A percentile compares a stretch with the other conserved stretches of the same genome.
phyloP scores from a whole-genome alignment of 164 flowering plant genomes.

The Aristolochia fimbriata region DNA sequence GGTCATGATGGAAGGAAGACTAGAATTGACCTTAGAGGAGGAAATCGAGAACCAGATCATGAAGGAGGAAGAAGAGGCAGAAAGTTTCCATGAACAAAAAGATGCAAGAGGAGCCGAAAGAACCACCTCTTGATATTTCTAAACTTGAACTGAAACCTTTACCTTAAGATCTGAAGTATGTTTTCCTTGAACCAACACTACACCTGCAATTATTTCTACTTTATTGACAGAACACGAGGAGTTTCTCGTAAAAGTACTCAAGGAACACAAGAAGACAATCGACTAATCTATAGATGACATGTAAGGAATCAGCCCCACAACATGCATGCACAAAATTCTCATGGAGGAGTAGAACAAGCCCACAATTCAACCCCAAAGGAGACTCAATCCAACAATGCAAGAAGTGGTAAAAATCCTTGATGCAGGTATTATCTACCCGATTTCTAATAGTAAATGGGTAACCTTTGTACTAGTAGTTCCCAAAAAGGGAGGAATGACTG shows the following conservation, averaged over 20 bases:
- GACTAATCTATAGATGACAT: conserved; percentile 16
- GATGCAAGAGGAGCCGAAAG: too few species aligned
- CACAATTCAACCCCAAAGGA: neutral
- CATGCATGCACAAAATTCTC: conserved; percentile 11
- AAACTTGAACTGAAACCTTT: conserved; percentile 11
- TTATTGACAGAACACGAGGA: neutral
- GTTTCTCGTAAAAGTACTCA: neutral
- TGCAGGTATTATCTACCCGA: conserved; percentile 5
- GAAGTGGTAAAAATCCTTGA: conserved; percentile 3
- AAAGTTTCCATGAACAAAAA: neutral
- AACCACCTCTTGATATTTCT: conserved; percentile 9
- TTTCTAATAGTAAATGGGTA: conserved; percentile 6
- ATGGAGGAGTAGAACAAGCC: conserved; percentile 9
- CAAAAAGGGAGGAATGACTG: neutral
- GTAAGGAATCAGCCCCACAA: conserved; percentile 12
- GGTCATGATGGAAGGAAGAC: too few species aligned
- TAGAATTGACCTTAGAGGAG: too few species aligned
- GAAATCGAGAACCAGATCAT: too few species aligned
- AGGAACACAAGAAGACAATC: conserved; percentile 1
- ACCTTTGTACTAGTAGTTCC: conserved; percentile 2
- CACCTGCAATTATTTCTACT: neutral
- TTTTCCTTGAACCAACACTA: neutral
- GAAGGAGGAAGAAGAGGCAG: too few species aligned
- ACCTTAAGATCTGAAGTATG: neutral
- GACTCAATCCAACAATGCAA: too few species aligned